Percentiles rank a stretch among this genome's conserved stretches.
Conservation (phyloP, 2,329 filamentous ascomycete species). For the Dryadomyces quercivorus region DNA sequence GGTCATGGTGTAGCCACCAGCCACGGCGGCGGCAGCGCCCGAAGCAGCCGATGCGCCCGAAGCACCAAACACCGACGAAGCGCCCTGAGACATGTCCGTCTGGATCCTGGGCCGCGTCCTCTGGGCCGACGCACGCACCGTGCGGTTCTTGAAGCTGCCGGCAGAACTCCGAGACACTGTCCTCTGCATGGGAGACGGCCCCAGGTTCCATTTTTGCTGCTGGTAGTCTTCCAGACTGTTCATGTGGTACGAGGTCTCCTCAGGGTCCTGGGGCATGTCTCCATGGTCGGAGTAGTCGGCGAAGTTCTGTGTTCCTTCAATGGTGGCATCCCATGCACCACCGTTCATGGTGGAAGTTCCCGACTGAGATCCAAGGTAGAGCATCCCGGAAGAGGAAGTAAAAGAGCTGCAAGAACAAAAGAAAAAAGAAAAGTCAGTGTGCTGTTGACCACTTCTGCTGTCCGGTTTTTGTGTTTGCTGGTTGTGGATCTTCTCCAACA, state of each 20-base stretch:
- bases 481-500: background rate
- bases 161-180: conserved; percentile 30
- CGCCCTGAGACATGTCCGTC: conserved; percentile 33
- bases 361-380: conserved; percentile 29
- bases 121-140: conserved; percentile 27
- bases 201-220: conserved; percentile 30
- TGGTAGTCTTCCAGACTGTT: conserved; percentile 1
- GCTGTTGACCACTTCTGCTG: conserved; percentile 31
- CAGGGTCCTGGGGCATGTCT: conserved; percentile 36
- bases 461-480: conserved; percentile 5
- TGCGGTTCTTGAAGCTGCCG: conserved; percentile 32
- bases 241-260: conserved; percentile 33
- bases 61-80: conserved; percentile 18
- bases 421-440: conserved; percentile 34
- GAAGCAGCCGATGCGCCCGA: background rate
- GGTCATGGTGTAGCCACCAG: conserved; percentile 32
- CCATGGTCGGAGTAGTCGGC: conserved; percentile 38
- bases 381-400: conserved; percentile 37
- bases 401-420: conserved; percentile 44
- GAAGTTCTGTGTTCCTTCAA: conserved; percentile 50
- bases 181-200: conserved; percentile 32
- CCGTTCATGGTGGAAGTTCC: conserved; percentile 33
- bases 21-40: conserved; percentile 18
- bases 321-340: conserved; percentile 43
- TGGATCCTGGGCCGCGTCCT: conserved; percentile 32